A percentile compares a stretch with the other conserved stretches of the same genome.
phyloP scores from a whole-genome alignment of 2,329 filamentous ascomycete species.

The Helotiales sp. region DNA sequence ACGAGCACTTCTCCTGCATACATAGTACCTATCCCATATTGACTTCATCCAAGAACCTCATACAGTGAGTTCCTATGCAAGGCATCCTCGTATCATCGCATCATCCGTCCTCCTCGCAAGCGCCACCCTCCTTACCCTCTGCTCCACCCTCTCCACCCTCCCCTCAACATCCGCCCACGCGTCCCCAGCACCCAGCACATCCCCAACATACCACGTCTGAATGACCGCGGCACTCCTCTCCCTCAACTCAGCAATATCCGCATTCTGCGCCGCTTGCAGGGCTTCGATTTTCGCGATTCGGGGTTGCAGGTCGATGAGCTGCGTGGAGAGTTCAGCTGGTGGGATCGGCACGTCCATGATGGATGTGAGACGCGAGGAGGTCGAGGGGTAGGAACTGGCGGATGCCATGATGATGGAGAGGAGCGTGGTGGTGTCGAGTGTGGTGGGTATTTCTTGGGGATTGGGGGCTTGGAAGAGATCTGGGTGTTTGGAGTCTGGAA shows the following conservation, averaged over 20 bases:
- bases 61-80: background rate
- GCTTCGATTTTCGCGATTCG: constrained; percentile 41
- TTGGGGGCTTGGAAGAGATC: constrained; percentile 42
- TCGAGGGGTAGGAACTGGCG: constrained; percentile 42
- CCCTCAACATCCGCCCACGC: constrained; percentile 43
- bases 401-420: constrained; percentile 42
- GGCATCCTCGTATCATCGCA: constrained; percentile 27
- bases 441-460: constrained; percentile 36
- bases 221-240: constrained; percentile 40
- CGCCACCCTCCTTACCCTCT: constrained; percentile 34
- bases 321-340: constrained; percentile 38
- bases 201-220: constrained; percentile 41
- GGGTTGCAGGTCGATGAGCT: constrained; percentile 43
- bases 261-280: constrained; percentile 40
- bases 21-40: no score
- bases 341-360: constrained; percentile 43
- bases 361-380: constrained; percentile 43
- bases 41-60: background rate
- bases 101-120: constrained; percentile 33
- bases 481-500: constrained; percentile 41
- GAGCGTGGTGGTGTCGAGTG: constrained; percentile 37
- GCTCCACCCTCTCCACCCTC: constrained; percentile 40
- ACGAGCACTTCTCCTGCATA: no score
- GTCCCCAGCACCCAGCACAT: constrained; percentile 41
- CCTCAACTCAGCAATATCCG: constrained; percentile 40